Conservation (phyloP, 202 grass and related monocot genomes). For the Panicum virgatum region DNA sequence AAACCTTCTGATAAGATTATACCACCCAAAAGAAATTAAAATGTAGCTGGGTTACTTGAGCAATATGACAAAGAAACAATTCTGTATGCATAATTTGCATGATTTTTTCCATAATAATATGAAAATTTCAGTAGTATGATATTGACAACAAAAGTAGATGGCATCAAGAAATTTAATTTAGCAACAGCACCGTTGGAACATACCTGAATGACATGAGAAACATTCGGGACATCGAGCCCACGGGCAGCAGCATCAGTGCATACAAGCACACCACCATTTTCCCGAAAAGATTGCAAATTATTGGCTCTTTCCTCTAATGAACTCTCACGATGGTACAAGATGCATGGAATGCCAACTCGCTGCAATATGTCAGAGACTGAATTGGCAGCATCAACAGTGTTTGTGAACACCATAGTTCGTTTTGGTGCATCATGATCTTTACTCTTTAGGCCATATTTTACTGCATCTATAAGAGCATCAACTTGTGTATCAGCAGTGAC, state of each 20-base stretch:
- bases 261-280: slow-evolving; percentile 82
- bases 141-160: not conserved
- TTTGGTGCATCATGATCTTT: slow-evolving; percentile 43
- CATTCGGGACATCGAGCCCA: slow-evolving; percentile 84
- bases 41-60: not conserved
- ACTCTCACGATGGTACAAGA: slow-evolving; percentile 81
- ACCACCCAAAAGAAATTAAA: not conserved
- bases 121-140: not conserved
- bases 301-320: slow-evolving; percentile 67
- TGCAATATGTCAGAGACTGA: slow-evolving; percentile 74
- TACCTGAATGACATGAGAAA: slow-evolving; percentile 96
- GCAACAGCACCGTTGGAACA: not conserved
- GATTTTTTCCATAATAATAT: not conserved
- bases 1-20: not conserved
- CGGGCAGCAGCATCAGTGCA: slow-evolving; percentile 97
- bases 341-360: slow-evolving; percentile 63
- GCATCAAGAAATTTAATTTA: not conserved
- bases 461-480: slow-evolving; percentile 80
- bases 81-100: not conserved
- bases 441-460: slow-evolving; percentile 56
- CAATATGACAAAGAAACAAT: not conserved
- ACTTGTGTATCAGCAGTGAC: slow-evolving; percentile 92
- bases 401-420: slow-evolving; percentile 92
- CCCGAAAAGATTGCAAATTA: slow-evolving; percentile 64
- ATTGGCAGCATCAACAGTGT: slow-evolving; percentile 91